phyloP scores from a whole-genome alignment of 495 filamentous ascomycete species.

The Hypoxylon crocopeplum region DNA sequence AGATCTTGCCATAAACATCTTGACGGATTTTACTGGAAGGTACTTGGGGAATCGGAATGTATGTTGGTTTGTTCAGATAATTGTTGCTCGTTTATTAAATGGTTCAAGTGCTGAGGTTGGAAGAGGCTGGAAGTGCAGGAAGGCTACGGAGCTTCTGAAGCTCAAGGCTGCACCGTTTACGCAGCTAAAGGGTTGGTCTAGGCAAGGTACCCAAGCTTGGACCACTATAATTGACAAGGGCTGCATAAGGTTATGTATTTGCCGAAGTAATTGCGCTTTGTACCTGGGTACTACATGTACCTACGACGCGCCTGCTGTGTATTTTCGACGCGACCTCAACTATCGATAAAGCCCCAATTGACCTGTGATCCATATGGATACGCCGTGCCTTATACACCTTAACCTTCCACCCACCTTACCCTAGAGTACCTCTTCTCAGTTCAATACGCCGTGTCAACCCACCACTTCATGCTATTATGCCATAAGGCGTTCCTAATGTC shows the following conservation, averaged over 20 bases:
- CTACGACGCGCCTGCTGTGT: slow-evolving; percentile 2
- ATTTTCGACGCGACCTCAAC: slow-evolving; percentile 13
- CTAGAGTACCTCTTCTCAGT: not conserved
- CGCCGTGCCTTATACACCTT: not conserved
- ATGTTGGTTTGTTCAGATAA: slow-evolving; percentile 16
- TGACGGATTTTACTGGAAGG: slow-evolving; percentile 52
- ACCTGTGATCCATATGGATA: too few relatives aligned
- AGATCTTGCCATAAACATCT: slow-evolving; percentile 99
- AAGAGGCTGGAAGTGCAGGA: too few relatives aligned
- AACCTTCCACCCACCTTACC: slow-evolving; percentile 7
- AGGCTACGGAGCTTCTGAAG: slow-evolving; percentile 36
- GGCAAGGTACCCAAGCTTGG: slow-evolving; percentile 6
- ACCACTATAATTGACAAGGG: too few relatives aligned
- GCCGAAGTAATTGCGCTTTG: not conserved
- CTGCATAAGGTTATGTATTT: too few relatives aligned
- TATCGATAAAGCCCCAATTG: slow-evolving; percentile 8
- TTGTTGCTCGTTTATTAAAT: not conserved
- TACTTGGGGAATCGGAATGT: slow-evolving; percentile 12
- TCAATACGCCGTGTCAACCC: not conserved
- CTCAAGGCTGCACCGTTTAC: slow-evolving; percentile 46
- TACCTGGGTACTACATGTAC: not conserved
- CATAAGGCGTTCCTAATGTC: slow-evolving; percentile 31
- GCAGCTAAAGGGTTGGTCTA: slow-evolving; percentile 23
- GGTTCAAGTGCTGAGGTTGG: too few relatives aligned
- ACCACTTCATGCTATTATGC: slow-evolving; percentile 16